phyloP scores from a whole-genome alignment of 345 rosid genomes.

The Xanthoceras sorbifolium region DNA sequence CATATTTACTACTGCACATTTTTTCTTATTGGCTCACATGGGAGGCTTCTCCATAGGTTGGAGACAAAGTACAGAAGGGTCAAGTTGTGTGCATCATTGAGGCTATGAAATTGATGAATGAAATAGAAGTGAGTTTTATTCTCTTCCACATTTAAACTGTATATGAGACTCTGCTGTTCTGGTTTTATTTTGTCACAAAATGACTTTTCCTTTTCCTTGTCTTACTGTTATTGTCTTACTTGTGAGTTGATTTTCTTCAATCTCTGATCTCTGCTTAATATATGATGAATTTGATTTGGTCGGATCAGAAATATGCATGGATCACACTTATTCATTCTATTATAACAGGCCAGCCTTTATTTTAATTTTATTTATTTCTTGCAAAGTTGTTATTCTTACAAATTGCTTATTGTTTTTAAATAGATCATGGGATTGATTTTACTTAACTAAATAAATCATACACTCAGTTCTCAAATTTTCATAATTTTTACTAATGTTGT shows the following conservation, averaged over 20 bases:
- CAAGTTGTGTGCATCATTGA: constrained; percentile 84
- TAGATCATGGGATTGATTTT: too few species aligned
- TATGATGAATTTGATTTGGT: background rate
- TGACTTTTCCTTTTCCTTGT: background rate
- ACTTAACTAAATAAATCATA: background rate
- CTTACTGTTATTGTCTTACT: background rate
- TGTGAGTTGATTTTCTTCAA: background rate
- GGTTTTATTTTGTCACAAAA: constrained; percentile 8
- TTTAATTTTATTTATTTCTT: background rate
- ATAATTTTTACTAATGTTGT: background rate
- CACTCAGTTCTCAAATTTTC: background rate
- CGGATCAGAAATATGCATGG: background rate
- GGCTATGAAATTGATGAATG: constrained; percentile 97
- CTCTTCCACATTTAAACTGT: constrained; percentile 4
- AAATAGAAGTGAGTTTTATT: constrained; percentile 69
- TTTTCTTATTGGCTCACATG: constrained; percentile 6
- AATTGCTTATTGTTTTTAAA: too few species aligned
- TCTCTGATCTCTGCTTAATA: background rate
- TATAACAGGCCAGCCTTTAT: background rate
- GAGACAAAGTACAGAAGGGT: constrained; percentile 95
- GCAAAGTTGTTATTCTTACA: background rate
- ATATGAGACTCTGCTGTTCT: background rate
- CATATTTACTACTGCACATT: background rate
- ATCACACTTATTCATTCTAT: background rate
- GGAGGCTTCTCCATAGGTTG: constrained; percentile 51